Conservation (phyloP, 2,329 filamentous ascomycete species). For the Bipolaris oryzae region DNA sequence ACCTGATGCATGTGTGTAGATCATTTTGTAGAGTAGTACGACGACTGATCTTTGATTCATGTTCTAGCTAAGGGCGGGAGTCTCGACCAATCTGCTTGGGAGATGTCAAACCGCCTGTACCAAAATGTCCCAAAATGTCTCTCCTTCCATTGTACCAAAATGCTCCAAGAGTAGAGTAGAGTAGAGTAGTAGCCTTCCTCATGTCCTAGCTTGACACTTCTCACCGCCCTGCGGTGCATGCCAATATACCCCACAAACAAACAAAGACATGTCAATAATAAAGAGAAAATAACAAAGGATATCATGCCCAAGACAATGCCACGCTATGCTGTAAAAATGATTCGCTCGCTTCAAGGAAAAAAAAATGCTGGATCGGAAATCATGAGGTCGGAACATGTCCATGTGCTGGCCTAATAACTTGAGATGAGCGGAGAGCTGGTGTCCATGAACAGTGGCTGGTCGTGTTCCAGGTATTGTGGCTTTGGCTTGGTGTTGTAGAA, state of each 20-base stretch:
- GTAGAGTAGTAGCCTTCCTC: slow-evolving; percentile 27
- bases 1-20: slow-evolving; percentile 22
- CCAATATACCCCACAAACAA: slow-evolving; percentile 5
- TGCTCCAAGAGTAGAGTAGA: too few relatives aligned
- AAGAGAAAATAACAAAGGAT: slow-evolving; percentile 23
- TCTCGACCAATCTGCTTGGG: slow-evolving; percentile 33
- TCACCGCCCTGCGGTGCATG: slow-evolving; percentile 21
- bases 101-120: slow-evolving; percentile 30
- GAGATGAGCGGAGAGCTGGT: slow-evolving; percentile 48
- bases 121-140: slow-evolving; percentile 12
- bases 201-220: slow-evolving; percentile 12
- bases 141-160: slow-evolving; percentile 1
- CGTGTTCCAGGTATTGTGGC: slow-evolving; percentile 46
- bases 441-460: slow-evolving; percentile 51
- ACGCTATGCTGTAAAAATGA: slow-evolving; percentile 39
- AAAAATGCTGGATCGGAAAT: slow-evolving; percentile 47
- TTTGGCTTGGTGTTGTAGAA: slow-evolving; percentile 52
- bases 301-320: slow-evolving; percentile 35
- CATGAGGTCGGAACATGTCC: slow-evolving; percentile 33
- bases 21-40: slow-evolving; percentile 20
- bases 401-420: slow-evolving; percentile 46
- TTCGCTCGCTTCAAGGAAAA: slow-evolving; percentile 44
- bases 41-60: slow-evolving; percentile 23
- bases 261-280: slow-evolving; percentile 4
- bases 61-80: slow-evolving; percentile 34